Base-by-base conservation (phyloP, 2,329 filamentous ascomycete genomes). In the Thelonectria olida region DNA sequence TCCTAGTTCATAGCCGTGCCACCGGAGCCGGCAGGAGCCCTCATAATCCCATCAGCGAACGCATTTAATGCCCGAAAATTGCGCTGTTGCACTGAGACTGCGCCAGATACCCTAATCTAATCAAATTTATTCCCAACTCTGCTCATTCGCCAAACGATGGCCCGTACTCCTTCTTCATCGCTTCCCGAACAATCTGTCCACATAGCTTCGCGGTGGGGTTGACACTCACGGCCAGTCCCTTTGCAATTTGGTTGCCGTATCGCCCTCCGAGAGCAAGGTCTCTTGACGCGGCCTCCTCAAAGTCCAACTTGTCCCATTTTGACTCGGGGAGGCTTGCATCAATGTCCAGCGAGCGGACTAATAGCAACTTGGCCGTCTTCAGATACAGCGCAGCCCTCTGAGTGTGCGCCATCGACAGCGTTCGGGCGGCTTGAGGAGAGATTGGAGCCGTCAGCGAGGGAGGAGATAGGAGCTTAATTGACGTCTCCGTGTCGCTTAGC, bases 161-260 rank as follows among this genome's bases (percentile, higher is more conserved):
- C 0, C 85, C 85, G 67, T 88, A 89, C 73, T 91, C 89, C 74
- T 87, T 89, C 78, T 83, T 88, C 87, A 91, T 88, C 49, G 88
- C 88, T 75, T 90, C 86, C 50, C 85, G 83, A 36, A 91, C 88
- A 73, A 91, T 91, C 69, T 89, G 83, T 2, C 88, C 89, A 70
- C 89, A 91, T 42, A 91, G 77, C 77, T 90, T 91, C 2, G 89
- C 88, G 15, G 87, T 90, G 22, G 89, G 88, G 73, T 91, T 91
- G 25, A 85, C 85, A 73, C 82, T 84, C 51, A 90, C 88, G 6
- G 87, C 88, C 64, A 91, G 75, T 5, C 82, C 84, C 72, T 87
- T 89, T 19, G 88, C 88, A 63, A 90, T 82, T 56, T 88, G 85
- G 65, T 88, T 90, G 28, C 88, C 89, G 69, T 87, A 90, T 58